Percentiles rank a stretch among this genome's conserved stretches.
phyloP scores from a whole-genome alignment of 805 yeast species.

The Peterozyma toletana region DNA sequence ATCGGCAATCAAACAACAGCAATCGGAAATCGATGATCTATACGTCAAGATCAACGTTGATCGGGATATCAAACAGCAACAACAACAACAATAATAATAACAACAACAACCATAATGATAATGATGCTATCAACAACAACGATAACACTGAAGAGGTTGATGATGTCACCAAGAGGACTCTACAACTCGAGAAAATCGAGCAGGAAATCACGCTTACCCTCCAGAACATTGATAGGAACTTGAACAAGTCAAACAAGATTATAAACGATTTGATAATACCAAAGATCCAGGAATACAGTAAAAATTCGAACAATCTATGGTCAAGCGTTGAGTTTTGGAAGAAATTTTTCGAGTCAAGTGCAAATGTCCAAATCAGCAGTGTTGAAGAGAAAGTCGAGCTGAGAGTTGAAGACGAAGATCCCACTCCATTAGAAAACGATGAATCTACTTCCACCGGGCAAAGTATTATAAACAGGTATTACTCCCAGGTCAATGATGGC shows the following conservation, averaged over 20 bases:
- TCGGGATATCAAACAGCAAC: background rate
- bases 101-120: no score
- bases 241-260: conserved; percentile 59
- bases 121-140: no score
- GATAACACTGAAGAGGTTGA: background rate
- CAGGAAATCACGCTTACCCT: conserved; percentile 71
- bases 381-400: conserved; percentile 29
- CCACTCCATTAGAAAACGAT: conserved; percentile 5
- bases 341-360: conserved; percentile 68
- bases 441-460: conserved; percentile 3
- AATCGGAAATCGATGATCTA: conserved; percentile 7
- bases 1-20: background rate
- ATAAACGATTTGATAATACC: conserved; percentile 68
- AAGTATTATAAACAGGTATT: conserved; percentile 6
- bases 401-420: conserved; percentile 7
- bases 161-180: conserved; percentile 3
- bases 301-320: conserved; percentile 55
- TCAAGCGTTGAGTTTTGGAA: conserved; percentile 68
- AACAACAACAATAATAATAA: no score
- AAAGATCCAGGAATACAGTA: conserved; percentile 51
- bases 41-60: conserved; percentile 6
- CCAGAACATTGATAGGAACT: conserved; percentile 73
- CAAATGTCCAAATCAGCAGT: conserved; percentile 53
- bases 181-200: conserved; percentile 59
- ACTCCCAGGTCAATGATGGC: conserved; percentile 1